Evolutionary conservation across 441 rosid species (phyloP), one percentile per base, ranked within the genome.

Genomic region (Adansonia grandidieri): DNA sequence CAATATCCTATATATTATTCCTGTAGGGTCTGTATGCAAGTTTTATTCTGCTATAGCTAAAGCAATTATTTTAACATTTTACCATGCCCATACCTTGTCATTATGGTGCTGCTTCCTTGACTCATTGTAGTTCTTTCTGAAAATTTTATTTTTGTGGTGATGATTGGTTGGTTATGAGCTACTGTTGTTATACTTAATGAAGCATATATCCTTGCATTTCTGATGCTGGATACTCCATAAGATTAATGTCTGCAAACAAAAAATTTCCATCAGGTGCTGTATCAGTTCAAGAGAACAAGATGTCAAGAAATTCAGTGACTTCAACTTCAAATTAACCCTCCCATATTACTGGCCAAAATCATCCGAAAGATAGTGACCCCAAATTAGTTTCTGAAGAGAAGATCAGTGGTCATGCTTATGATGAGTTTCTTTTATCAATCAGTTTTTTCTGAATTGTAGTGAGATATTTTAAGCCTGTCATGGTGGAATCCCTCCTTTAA

Each of bases 311-410:
- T 77, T n/a, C 80, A 45, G 76, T 20, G 72, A 66, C 80, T 81
- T 81, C 79, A 78, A 67, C 80, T 61, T 53, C 67, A 14, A 71
- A 82, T 50, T 80, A 78, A 45, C 19, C 79, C 24, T 13, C 53
- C 17, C 22, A 14, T 47, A 81, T 67, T 77, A 24, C 69, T 71
- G 75, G 48, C 77, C 73, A 32, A 68, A 78, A 77, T 37, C 77
- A 54, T 70, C 74, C 17, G 70, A 77, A 75, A 79, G 84, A 78
- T 14, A 70, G 75, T 56, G 80, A 85, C 67, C 37, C 82, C 68
- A 77, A 61, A 42, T 54, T 63, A 45, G 65, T 9, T 28, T 77
- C 88, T 80, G 82, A 63, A 73, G 88, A 74, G 42, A 37, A 37
- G 77, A 66, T 47, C 67, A 24, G 17, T 72, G 78, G 40, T 77